Conservation (phyloP, 495 filamentous ascomycete species). For the Aspergillus egyptiacus region DNA sequence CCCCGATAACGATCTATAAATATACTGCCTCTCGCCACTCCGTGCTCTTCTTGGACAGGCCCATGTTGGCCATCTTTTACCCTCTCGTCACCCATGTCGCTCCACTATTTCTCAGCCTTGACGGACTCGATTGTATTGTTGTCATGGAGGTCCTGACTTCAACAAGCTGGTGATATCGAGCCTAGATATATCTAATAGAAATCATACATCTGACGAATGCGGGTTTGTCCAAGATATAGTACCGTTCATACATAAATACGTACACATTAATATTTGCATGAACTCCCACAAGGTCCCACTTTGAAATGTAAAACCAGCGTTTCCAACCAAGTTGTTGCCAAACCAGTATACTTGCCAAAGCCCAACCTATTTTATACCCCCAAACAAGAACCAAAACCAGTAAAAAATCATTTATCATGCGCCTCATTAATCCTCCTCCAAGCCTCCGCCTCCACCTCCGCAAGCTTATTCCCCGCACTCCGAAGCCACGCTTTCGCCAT, state of each 20-base stretch:
- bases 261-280: too few species aligned
- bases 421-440: constrained; percentile 60
- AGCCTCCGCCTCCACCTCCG: constrained; percentile 60
- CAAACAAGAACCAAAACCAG: background rate
- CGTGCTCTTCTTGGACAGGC: constrained; percentile 14
- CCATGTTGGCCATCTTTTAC: constrained; percentile 2
- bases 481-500: constrained; percentile 56
- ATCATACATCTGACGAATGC: background rate
- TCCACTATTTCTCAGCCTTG: too few species aligned
- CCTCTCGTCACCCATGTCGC: constrained; percentile 5
- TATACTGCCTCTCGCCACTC: constrained; percentile 10
- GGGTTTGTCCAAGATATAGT: too few species aligned
- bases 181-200: constrained; percentile 9
- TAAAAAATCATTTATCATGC: constrained; percentile 25
- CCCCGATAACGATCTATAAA: constrained; percentile 5
- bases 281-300: too few species aligned
- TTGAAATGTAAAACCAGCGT: too few species aligned
- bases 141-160: background rate
- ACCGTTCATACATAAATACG: too few species aligned
- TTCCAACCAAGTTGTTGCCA: too few species aligned
- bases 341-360: background rate
- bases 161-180: constrained; percentile 9
- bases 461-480: constrained; percentile 55
- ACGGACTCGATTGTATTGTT: constrained; percentile 11
- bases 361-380: background rate